Evolutionary conservation across 2,329 filamentous ascomycete genomes (phyloP), one percentile per base, ranked within the genome.

Genomic region (Hawksworthiomyces lignivorus): DNA sequence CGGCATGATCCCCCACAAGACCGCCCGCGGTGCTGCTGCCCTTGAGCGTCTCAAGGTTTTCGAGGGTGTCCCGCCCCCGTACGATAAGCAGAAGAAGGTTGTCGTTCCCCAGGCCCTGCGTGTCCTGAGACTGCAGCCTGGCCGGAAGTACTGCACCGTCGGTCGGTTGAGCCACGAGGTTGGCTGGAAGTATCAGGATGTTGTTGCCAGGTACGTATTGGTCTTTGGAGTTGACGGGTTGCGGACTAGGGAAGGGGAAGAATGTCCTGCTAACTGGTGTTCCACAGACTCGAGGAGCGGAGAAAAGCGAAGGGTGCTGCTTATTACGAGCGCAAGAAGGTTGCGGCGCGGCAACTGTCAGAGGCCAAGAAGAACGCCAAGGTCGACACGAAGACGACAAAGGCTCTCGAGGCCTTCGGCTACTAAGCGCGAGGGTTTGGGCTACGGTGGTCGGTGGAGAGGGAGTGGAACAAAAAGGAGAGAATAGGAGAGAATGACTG

Each of bases 1-100:
- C 70, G 92, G 92, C 70, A 98, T 98, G 92, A 94, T 98, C 59
- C 92, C 92, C 65, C 92, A 98, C 87, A 98, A 98, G 87, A 98
- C 92, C 59, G 82, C 92, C 68, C 90, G 92, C 66, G 92, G 92
- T 73, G 84, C 87, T 61, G 90, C 90, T 62, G 92, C 92, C 60
- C 72, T 98, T 67, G 89, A 97, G 81, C 85, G 92, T 72, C 86
- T 98, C 59, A 98, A 98, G 88, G 88, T 94, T 68, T 98, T 97
- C 71, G 92, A 98, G 84, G 92, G 92, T 80, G 81, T 98, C 55
- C 92, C 92, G 63, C 87, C 90, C 64, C 92, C 92, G 64, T 98
- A 97, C 71, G 92, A 98, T 83, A 94, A 92, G 79, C 87, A 94
- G 83, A 97, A 98, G 87, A 86, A 94, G 73, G 85, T 97, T 73